Base-by-base conservation (phyloP, 345 rosid genomes). In the Turritis glabra region DNA sequence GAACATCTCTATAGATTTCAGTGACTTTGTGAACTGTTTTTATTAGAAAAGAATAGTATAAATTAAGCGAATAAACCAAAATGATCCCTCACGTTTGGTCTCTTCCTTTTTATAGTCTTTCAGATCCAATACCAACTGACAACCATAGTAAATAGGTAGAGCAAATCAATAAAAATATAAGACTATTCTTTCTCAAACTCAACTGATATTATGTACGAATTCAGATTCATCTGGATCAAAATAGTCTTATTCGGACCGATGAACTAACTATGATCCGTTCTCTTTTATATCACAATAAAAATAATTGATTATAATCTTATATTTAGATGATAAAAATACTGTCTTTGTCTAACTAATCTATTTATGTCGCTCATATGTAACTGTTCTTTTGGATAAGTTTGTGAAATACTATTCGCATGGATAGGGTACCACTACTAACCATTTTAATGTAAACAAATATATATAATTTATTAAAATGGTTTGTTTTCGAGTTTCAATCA, bases 1-100 rank as follows among this genome's bases (percentile, higher is more conserved):
- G 18, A 52, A 27, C 64, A 52, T 73, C 35, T 8, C 18, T 53
- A 40, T 27, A 53, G 64, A 63, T 73, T 53, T 54, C 54, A 52
- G 62, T 29, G 46, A 53, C 22, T 71, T 33, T 26, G 19, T 60
- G 55, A 52, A 29, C 18, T 23, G 11, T 29, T 29, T 52, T 38
- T n/a, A 10, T 29, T 13, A 40, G 10, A 50, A 14, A 41, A 50
- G n/a, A 19, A 23, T 8, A 48, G 17, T 46, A 48, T 18, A 18
- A 29, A 13, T 6, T 67, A 30, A 51, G 32, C 5, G 60, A 32
- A 67, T 35, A 51, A 51, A 67, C 60, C 60, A 67, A 23, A 50
- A 37, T 5, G 23, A 52, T 67, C 50, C 72, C n/a, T 67, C 22
- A 35, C 55, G n/a, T 70, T 58, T 33, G 63, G 44, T 33, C 7